phyloP scores from a whole-genome alignment of 2,329 filamentous ascomycete genomes.

The Diplodia intermedia region DNA sequence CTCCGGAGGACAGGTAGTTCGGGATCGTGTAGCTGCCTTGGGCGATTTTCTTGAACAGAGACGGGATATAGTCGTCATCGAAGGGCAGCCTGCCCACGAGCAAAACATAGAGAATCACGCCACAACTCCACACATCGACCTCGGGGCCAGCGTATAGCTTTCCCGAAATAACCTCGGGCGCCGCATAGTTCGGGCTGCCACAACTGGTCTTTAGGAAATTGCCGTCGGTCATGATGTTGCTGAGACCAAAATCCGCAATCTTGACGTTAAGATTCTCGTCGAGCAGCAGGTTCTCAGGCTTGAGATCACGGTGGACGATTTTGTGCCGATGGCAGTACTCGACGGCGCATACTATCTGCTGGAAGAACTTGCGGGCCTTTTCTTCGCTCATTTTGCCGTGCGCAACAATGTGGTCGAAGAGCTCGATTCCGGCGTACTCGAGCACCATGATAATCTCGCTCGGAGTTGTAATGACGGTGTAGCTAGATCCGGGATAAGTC shows the following conservation, averaged over 20 bases:
- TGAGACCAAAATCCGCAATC: slow-evolving; percentile 97
- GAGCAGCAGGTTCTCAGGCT: slow-evolving; percentile 94
- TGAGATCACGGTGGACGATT: slow-evolving; percentile 96
- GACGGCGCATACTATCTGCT: slow-evolving; percentile 98
- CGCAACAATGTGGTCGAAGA: slow-evolving; percentile 98
- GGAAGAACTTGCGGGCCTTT: slow-evolving; percentile 96
- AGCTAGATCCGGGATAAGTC: slow-evolving; percentile 58
- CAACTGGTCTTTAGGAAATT: slow-evolving; percentile 99
- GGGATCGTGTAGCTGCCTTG: slow-evolving; percentile 93
- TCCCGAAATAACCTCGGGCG: slow-evolving; percentile 95
- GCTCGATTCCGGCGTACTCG: slow-evolving; percentile 93
- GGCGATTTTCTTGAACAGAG: slow-evolving; percentile 96
- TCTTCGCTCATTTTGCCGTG: slow-evolving; percentile 89
- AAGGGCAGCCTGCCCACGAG: slow-evolving; percentile 80
- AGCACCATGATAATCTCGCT: slow-evolving; percentile 99
- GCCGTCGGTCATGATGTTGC: slow-evolving; percentile 99
- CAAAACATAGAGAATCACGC: slow-evolving; percentile 78
- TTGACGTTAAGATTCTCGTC: slow-evolving; percentile 98
- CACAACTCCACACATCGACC: slow-evolving; percentile 98
- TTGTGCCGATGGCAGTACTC: slow-evolving; percentile 99
- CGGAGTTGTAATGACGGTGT: slow-evolving; percentile 94
- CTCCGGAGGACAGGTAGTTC: slow-evolving; percentile 85
- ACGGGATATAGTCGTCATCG: slow-evolving; percentile 97
- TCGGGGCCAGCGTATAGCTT: slow-evolving; percentile 97
- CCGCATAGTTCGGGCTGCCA: slow-evolving; percentile 97